Base-by-base conservation (phyloP, 2,329 filamentous ascomycete species). In the Claviceps maximensis region DNA sequence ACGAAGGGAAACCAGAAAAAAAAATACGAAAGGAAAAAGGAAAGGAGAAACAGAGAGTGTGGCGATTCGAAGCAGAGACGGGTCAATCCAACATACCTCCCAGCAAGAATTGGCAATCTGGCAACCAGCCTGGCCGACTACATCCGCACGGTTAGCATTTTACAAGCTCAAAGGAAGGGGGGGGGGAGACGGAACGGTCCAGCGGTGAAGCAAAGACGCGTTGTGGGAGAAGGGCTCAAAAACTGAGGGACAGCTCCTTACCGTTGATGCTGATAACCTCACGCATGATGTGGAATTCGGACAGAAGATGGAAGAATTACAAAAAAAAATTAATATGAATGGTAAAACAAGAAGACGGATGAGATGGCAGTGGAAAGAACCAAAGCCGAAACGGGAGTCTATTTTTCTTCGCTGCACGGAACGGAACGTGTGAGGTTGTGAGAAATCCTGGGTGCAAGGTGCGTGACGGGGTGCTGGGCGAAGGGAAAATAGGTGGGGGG, bases 101-200 rank as follows among this genome's bases (percentile, higher is more conserved):
- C 93, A 98, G 84, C 93, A 97, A 66, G 93, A 93, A 81, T 98
- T 98, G 78, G 91, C 93, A 71, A 98, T 98, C 75, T 98, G 93
- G 84, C 93, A 97, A 86, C 93, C 93, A 72, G 93, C 93, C 83
- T 98, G 93, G 77, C 93, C 93, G 81, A 98, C 93, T 98, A 73
- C 68, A 68, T 50, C 64, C 58, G 71, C 66, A 67, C 62, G 60
- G 76, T 86, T 70, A 86, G 80, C 65, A 74, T 65, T 36, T 23
- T 15, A 25, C 38, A 27, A 38, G 23, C 31, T 38, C 47, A 13
- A 33, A 50, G 29, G 31, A 27, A n/a, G n/a, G n/a, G n/a, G n/a
- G n/a, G n/a, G n/a, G n/a, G n/a, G n/a, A n/a, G n/a, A n/a, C n/a
- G 25, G 19, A 13, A 10, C 12, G 13, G 17, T 38, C 47, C 51